Percentiles rank a stretch among this genome's conserved stretches.
Conservation (phyloP, 495 filamentous ascomycete genomes). For the Usnea hakonensis region DNA sequence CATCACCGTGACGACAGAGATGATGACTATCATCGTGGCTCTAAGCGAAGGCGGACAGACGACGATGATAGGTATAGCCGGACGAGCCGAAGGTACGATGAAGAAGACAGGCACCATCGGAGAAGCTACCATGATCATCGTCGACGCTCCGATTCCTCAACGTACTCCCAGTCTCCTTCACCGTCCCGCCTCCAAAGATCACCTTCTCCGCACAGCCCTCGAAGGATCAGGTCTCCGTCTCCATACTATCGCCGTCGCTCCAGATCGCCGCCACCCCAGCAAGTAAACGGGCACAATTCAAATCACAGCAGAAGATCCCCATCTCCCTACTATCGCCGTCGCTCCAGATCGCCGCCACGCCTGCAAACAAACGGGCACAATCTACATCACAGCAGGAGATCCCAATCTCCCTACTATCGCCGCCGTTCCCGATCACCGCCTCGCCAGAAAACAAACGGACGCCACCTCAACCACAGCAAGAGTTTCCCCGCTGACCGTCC, state of each 20-base stretch:
- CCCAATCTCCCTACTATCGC: too few species aligned
- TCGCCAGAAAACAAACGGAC: conserved; percentile 24
- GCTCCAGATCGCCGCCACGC: not conserved
- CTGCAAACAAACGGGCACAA: not conserved
- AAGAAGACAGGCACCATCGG: conserved; percentile 25
- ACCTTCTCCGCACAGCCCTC: conserved; percentile 16
- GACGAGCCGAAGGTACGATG: conserved; percentile 17
- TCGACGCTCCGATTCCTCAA: conserved; percentile 24
- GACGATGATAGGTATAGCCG: conserved; percentile 24
- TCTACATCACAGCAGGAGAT: too few species aligned
- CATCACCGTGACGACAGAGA: conserved; percentile 34
- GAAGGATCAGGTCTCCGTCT: conserved; percentile 25
- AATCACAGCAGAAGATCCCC: conserved; percentile 25
- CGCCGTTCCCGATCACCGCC: conserved; percentile 22
- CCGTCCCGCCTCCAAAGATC: conserved; percentile 20
- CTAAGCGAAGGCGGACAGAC: conserved; percentile 19
- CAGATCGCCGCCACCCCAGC: not conserved
- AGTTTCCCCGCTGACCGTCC: conserved; percentile 19
- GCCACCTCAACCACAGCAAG: conserved; percentile 26
- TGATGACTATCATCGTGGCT: conserved; percentile 15
- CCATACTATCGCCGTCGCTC: conserved; percentile 13
- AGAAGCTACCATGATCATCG: conserved; percentile 25
- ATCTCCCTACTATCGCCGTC: conserved; percentile 16
- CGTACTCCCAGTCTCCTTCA: conserved; percentile 32
- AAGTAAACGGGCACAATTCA: conserved; percentile 17